Evolutionary conservation across 495 filamentous ascomycete species (phyloP).

Genomic region (Aspergillus olivimuriae): DNA sequence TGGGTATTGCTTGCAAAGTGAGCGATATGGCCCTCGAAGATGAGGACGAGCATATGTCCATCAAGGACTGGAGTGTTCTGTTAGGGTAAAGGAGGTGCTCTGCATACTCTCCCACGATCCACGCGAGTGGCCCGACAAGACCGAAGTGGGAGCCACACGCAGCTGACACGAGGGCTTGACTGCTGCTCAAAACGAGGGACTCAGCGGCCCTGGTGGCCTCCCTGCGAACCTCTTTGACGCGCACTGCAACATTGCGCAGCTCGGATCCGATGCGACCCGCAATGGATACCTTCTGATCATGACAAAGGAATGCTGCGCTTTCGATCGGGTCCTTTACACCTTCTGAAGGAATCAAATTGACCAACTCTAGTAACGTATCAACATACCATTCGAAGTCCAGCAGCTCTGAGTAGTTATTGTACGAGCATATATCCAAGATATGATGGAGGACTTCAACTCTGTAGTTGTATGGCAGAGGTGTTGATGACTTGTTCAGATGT

Average conservation of each 20-base stretch:
- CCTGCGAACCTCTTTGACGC: slow-evolving; percentile 71
- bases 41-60: slow-evolving; percentile 57
- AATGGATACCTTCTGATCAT: too few species aligned
- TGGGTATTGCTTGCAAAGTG: slow-evolving; percentile 81
- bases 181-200: slow-evolving; percentile 51
- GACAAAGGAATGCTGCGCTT: slow-evolving; percentile 8
- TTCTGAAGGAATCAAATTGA: slow-evolving; percentile 54
- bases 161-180: slow-evolving; percentile 39
- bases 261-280: slow-evolving; percentile 89
- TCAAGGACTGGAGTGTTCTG: slow-evolving; percentile 61
- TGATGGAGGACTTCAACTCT: slow-evolving; percentile 67
- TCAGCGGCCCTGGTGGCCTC: slow-evolving; percentile 82
- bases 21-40: slow-evolving; percentile 59
- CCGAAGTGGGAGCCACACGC: slow-evolving; percentile 45
- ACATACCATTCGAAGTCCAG: slow-evolving; percentile 97
- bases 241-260: slow-evolving; percentile 82
- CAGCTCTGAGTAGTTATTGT: slow-evolving; percentile 77
- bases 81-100: slow-evolving; percentile 57
- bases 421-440: slow-evolving; percentile 87
- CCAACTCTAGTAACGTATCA: slow-evolving; percentile 71
- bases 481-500: slow-evolving; percentile 21
- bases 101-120: slow-evolving; percentile 85
- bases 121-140: slow-evolving; percentile 65
- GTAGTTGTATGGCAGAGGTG: slow-evolving; percentile 70
- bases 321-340: slow-evolving; percentile 17